These are phyloP conservation scores for Malus hybrid DNA, from an alignment of 331 rosid species.

Conservation along the genomic window DNA sequence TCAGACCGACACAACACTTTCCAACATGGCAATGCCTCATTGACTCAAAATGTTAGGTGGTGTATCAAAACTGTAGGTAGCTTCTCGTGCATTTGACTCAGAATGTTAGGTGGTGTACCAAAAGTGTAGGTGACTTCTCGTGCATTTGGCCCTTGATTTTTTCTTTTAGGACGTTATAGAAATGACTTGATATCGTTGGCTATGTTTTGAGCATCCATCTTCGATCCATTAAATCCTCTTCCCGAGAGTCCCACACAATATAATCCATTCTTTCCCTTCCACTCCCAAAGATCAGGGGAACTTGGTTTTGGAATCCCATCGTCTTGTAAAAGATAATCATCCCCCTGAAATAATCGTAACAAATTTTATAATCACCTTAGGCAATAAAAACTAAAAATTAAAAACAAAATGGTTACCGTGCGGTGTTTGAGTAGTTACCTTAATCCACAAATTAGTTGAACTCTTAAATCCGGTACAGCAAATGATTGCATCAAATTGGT, in stretches of 20 bases:
- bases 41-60: too few relatives aligned
- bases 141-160: not conserved
- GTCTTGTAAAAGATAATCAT: constrained; percentile 42
- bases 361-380: too few relatives aligned
- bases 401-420: not conserved
- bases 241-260: constrained; percentile 55
- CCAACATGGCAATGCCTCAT: too few relatives aligned
- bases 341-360: constrained; percentile 27
- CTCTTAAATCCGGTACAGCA: constrained; percentile 74
- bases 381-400: not conserved
- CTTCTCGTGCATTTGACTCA: too few relatives aligned
- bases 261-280: constrained; percentile 60
- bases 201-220: constrained; percentile 36
- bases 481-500: constrained; percentile 48
- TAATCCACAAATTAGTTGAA: constrained; percentile 58
- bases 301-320: constrained; percentile 50
- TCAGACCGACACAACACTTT: too few relatives aligned
- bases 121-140: too few relatives aligned
- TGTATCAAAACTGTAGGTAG: too few relatives aligned
- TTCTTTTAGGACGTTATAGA: not conserved
- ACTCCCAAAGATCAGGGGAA: constrained; percentile 30
- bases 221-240: constrained; percentile 46
- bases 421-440: constrained; percentile 16
- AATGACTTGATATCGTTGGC: constrained; percentile 31
- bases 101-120: too few relatives aligned